These are phyloP conservation scores for Saccharomyces mikatae DNA, from an alignment of 805 yeast species.

Conservation along the genomic window DNA sequence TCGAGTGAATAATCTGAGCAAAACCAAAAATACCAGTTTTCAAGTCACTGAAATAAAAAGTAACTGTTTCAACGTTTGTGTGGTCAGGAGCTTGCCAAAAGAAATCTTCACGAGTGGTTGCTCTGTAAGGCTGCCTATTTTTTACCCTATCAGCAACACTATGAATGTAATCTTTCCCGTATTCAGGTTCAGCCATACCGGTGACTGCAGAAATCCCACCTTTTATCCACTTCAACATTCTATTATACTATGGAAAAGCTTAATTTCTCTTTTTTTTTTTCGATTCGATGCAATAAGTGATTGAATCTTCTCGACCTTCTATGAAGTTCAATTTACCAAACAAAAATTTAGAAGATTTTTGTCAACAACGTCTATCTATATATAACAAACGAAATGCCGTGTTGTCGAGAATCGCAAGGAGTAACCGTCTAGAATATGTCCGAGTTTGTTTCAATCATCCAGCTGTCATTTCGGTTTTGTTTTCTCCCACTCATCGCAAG, in stretches of 20 bases:
- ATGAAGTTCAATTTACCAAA: background rate
- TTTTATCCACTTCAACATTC: constrained; percentile 76
- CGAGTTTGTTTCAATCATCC: background rate
- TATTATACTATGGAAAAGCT: background rate
- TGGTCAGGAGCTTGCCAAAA: constrained; percentile 64
- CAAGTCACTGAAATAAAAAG: constrained; percentile 72
- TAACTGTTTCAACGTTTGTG: constrained; percentile 93
- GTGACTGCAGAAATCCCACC: constrained; percentile 87
- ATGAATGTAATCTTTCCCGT: constrained; percentile 86
- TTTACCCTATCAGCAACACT: constrained; percentile 61
- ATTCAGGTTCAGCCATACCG: constrained; percentile 95
- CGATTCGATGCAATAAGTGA: background rate
- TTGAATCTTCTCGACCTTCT: background rate
- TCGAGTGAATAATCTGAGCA: constrained; percentile 92
- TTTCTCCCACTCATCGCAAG: background rate
- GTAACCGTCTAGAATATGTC: background rate
- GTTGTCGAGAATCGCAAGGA: background rate
- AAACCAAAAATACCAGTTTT: constrained; percentile 66
- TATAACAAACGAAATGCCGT: background rate
- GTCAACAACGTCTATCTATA: background rate
- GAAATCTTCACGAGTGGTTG: constrained; percentile 59
- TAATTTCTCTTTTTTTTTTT: background rate
- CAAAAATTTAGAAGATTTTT: background rate
- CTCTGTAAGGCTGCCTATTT: constrained; percentile 50
- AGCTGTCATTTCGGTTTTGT: background rate